Base-by-base conservation (phyloP, 352 stramenopile genomes). In the Phytophthora capsici region DNA sequence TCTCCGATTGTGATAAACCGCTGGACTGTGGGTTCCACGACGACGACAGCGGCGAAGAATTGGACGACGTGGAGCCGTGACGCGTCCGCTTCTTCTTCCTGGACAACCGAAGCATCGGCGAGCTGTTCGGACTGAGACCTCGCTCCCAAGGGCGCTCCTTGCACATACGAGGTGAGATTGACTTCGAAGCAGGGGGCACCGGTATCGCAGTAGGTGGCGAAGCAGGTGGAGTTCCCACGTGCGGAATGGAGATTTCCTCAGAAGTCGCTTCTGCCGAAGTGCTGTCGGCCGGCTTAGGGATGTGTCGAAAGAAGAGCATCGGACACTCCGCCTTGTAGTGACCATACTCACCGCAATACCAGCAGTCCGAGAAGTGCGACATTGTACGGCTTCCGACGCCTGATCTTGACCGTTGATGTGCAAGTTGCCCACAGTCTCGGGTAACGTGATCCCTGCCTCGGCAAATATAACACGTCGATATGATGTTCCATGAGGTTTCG, bases 241-340 rank as follows among this genome's bases (percentile, higher is more conserved):
- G 13, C 14, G 53, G 32, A 40, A 13, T 28, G 36, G 28, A 46
- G 50, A 14, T 34, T 54, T 25, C 45, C 22, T 54, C 41, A 56
- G 57, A 44, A 12, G 34, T 48, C 60, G 17, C 16, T 66, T 73
- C 63, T 57, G 57, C 51, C 16, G 43, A 57, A 32, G 56, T 65
- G 23, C 43, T 16, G 32, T 56, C 47, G 7, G 49, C 14, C n/a
- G 71, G 73, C 28, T 66, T 50, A 44, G 79, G 77, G 26, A 88
- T 88, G 37, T 80, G 57, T 4, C 70, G 78, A 50, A 86, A 88
- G 17, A 75, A 83, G 17, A 86, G 75, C 73, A 91, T 85, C 17
- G 85, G 86, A 45, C 83, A 94, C 57, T 83, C 73, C 17, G 78
- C 76, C 66, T 94, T 94, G 57, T 87, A 87, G 56, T 94, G 86